A percentile compares a stretch with the other conserved stretches of the same genome.
Evolutionary conservation across 2,329 filamentous ascomycete species (phyloP).

Genomic region (Scortechinia acanthostroma): DNA sequence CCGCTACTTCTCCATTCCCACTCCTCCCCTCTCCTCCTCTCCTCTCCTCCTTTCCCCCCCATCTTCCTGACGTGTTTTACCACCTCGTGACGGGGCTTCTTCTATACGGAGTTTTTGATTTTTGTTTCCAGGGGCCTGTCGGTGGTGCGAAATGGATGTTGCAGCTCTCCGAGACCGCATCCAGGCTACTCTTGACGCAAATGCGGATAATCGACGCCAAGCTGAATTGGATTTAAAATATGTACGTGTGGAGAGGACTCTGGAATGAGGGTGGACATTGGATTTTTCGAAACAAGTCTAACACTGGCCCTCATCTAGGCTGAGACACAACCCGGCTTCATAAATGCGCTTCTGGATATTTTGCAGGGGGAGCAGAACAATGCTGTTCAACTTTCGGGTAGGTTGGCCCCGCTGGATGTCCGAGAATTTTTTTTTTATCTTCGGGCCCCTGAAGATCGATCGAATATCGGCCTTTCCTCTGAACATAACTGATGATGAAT

Average conservation of each 20-base stretch:
- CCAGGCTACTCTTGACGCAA: constrained; percentile 53
- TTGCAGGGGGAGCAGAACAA: constrained; percentile 81
- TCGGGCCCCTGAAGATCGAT: background rate
- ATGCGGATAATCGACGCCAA: constrained; percentile 52
- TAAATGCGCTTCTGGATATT: constrained; percentile 76
- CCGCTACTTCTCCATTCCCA: too few relatives aligned
- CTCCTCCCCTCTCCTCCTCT: too few relatives aligned
- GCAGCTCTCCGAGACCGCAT: constrained; percentile 54
- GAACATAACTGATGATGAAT: too few relatives aligned
- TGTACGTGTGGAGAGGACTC: constrained; percentile 34
- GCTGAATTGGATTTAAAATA: constrained; percentile 60
- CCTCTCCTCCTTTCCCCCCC: too few relatives aligned
- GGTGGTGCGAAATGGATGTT: constrained; percentile 44
- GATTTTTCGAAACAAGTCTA: too few relatives aligned
- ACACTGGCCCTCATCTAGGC: too few relatives aligned
- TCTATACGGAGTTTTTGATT: constrained; percentile 13
- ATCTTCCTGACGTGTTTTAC: too few relatives aligned
- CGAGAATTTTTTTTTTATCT: constrained; percentile 1
- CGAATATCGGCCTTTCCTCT: too few relatives aligned
- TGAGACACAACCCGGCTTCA: constrained; percentile 1
- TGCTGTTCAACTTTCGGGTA: constrained; percentile 71
- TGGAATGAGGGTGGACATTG: too few relatives aligned
- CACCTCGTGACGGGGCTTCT: too few relatives aligned
- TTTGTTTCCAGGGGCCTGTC: constrained; percentile 19
- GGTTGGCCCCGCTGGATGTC: background rate